These are phyloP conservation scores for Russula emetica DNA, from an alignment of 768 basidiomycete species.

Conservation along the genomic window DNA sequence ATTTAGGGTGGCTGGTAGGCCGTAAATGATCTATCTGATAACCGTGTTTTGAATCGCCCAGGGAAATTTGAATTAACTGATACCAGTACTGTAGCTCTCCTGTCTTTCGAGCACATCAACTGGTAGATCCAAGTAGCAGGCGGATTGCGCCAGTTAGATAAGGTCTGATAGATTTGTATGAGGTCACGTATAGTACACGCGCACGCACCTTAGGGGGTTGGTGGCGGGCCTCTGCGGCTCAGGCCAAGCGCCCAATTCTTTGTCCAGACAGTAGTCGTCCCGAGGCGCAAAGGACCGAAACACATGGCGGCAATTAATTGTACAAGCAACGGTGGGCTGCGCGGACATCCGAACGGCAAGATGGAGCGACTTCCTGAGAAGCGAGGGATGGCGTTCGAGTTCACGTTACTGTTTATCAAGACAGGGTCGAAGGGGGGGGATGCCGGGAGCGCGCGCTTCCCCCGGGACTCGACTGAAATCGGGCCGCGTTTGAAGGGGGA, in stretches of 20 bases:
- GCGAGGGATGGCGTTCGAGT: neutral
- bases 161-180: neutral
- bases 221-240: neutral
- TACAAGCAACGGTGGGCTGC: no score
- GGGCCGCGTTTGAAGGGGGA: slow-evolving; percentile 2
- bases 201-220: no score
- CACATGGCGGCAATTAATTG: neutral
- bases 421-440: neutral
- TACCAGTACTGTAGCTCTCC: neutral
- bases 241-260: no score
- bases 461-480: slow-evolving; percentile 12
- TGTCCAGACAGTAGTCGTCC: neutral
- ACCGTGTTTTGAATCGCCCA: neutral
- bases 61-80: neutral
- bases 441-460: neutral
- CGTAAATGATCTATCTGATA: neutral
- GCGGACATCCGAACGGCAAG: no score
- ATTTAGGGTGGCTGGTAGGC: neutral
- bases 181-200: neutral
- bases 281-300: neutral
- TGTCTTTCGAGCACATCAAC: neutral
- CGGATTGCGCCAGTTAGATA: neutral
- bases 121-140: neutral
- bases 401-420: neutral
- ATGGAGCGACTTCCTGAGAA: neutral